These are phyloP conservation scores for Lecanicillium sp. DNA, from an alignment of 2,329 filamentous ascomycete species.

Conservation along the genomic window DNA sequence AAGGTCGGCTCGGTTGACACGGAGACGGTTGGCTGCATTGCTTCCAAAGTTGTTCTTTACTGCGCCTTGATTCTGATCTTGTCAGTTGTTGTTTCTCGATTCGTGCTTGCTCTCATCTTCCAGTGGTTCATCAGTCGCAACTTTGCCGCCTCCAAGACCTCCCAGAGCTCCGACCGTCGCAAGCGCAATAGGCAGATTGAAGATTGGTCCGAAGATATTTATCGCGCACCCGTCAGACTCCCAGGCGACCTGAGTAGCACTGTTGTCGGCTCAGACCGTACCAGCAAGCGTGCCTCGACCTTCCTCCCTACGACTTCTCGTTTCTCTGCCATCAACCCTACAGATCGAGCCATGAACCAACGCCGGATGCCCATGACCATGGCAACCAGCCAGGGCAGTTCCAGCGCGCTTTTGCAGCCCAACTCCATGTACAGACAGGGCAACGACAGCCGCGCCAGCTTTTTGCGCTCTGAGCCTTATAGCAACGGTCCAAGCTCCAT, in stretches of 20 bases:
- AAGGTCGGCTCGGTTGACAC: slow-evolving; percentile 95
- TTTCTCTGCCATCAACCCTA: slow-evolving; percentile 83
- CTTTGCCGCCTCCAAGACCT: slow-evolving; percentile 79
- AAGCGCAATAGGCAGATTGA: slow-evolving; percentile 90
- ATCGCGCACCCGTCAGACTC: slow-evolving; percentile 77
- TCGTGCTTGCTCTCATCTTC: slow-evolving; percentile 81
- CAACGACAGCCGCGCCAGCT: slow-evolving; percentile 56
- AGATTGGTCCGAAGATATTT: slow-evolving; percentile 97
- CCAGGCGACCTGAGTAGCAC: slow-evolving; percentile 65
- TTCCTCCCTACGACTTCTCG: slow-evolving; percentile 91
- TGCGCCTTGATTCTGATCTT: slow-evolving; percentile 87
- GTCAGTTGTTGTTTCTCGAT: slow-evolving; percentile 77
- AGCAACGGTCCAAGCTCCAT: slow-evolving; percentile 38
- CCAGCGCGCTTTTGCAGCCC: slow-evolving; percentile 62
- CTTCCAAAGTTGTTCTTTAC: slow-evolving; percentile 93
- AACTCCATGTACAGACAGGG: slow-evolving; percentile 62
- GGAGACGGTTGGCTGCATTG: slow-evolving; percentile 93
- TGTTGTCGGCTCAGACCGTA: slow-evolving; percentile 55
- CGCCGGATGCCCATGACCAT: slow-evolving; percentile 74
- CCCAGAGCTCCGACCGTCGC: slow-evolving; percentile 70
- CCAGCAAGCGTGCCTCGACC: slow-evolving; percentile 69
- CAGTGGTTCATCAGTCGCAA: slow-evolving; percentile 91
- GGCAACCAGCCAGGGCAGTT: slow-evolving; percentile 71
- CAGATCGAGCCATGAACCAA: slow-evolving; percentile 48
- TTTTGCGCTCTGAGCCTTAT: slow-evolving; percentile 53